Base-by-base conservation (phyloP, 108 stramenopile genomes). In the Bacterosira constricta region DNA sequence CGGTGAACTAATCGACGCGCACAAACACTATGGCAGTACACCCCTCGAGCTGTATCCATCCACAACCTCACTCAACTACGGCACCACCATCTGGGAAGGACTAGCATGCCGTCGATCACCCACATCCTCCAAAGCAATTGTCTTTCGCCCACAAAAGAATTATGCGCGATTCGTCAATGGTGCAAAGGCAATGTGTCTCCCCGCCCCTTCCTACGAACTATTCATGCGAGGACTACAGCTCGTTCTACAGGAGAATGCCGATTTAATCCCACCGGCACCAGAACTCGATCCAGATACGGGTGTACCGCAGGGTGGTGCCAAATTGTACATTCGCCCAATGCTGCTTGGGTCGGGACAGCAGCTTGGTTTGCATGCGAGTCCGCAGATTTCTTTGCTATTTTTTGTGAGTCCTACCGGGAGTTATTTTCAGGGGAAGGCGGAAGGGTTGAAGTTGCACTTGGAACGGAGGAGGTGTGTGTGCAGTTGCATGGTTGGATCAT, bases 31-130 rank as follows among this genome's bases (percentile, higher is more conserved):
- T 63, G 55, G 66, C 13, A 61, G 73, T 17, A 79, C 68, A 13
- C 74, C 81, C 12, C 80, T 93, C 32, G 80, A 75, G 0, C 34
- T 93, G 10, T 62, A 55, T 62, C 92, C 92, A 8, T 84, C 92
- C 1, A 88, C 85, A 6, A 90, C 90, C 11, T 87, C 86, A 8
- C 46, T 94, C 23, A 94, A 94, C 60, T 94, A 94, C 59, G 92
- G 92, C 49, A 89, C 90, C 11, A 91, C 90, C 29, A 78, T 94
- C 25, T 94, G 90, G 90, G 92, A 94, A 79, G 92, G 92, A n/a
- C 73, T 94, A 37, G 90, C 90, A 17, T 88, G 87, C 54, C 89
- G 79, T 57, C 87, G 92, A 18, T 77, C 67, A 26, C 74, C 79
- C 34, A 77, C 79, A 37, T 75, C 90, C 42, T 79, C 78, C 0